phyloP scores from a whole-genome alignment of 768 basidiomycete genomes.

The Russula emetica region DNA sequence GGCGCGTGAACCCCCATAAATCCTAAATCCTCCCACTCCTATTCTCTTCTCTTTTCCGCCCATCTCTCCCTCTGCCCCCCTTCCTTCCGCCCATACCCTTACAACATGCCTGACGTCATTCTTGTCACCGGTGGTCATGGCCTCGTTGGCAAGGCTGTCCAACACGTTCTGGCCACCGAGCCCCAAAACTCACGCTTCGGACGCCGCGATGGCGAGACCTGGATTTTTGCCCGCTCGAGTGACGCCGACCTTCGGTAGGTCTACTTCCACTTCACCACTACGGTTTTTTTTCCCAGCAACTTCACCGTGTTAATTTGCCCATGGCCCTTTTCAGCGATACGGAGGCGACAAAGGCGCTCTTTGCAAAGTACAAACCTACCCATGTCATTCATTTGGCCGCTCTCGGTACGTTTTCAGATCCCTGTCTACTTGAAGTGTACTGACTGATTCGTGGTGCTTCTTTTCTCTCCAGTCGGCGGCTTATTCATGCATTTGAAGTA shows the following conservation, averaged over 20 bases:
- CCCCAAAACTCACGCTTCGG: background rate
- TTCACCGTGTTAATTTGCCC: background rate
- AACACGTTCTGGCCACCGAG: background rate
- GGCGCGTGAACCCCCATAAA: background rate
- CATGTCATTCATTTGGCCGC: conserved; percentile 1
- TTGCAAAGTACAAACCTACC: background rate
- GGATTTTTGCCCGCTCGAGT: background rate
- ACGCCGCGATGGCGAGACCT: background rate
- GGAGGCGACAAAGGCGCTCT: background rate
- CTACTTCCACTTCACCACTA: background rate
- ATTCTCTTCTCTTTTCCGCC: background rate
- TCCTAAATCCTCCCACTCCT: background rate
- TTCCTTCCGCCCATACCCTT: background rate
- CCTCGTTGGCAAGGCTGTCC: background rate
- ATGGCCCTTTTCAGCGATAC: background rate
- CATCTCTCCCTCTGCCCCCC: background rate
- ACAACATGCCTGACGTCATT: background rate
- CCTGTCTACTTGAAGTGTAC: background rate
- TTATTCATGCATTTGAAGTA: background rate
- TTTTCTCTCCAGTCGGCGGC: background rate
- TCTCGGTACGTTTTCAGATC: background rate
- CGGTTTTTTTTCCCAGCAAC: background rate
- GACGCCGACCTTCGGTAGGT: conserved; percentile 1
- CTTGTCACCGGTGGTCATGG: background rate
- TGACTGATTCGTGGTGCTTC: background rate